Base-by-base conservation (phyloP, 805 yeast species). In the Ogataea naganishii region DNA sequence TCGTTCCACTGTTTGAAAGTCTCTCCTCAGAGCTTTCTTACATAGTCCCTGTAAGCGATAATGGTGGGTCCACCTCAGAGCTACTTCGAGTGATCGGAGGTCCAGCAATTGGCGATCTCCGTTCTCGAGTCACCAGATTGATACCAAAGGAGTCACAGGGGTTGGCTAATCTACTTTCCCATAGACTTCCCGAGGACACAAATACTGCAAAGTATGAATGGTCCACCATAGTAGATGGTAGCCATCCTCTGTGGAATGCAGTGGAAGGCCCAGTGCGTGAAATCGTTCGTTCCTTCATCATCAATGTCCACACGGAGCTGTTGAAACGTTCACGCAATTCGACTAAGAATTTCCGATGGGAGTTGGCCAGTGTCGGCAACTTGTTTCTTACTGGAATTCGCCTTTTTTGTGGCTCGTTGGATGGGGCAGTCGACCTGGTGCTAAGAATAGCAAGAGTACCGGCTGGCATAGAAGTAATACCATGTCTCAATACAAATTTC, bases 1-100 rank as follows among this genome's bases (percentile, higher is more conserved):
- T 88, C 5, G 77, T 83, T 0, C 60, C 72, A 2, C 55, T 77
- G 8, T 76, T 82, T 39, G 60, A 66, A 22, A 32, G 51, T 3
- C 41, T 75, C 2, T 49, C 73, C 0, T 36, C 52, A n/a, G 47
- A 59, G 7, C 57, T 81, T 4, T 58, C 79, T 3, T 86, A 80
- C 41, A 66, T 86, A 4, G 56, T 88, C 20, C 97, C 97, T 0
- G 72, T 88, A 11, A 75, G 83, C 27, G 97, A 88, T 51, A 88
- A 88, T 48, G 97, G 97, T 12, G 96, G 96, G 0, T 86, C 96
- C 2, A 84, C 96, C 0, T 79, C 94, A 17, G 96, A 88, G 53
- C 69, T 88, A 15, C 64, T 86, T 5, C 58, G 96, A 10, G 83
- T 85, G 2, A 63, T 88, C 12, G 95, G 95, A 2, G 96, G 97